These are phyloP conservation scores for Trichosporon sp. DNA, from an alignment of 1,284 basidiomycete species.

Conservation along the genomic window DNA sequence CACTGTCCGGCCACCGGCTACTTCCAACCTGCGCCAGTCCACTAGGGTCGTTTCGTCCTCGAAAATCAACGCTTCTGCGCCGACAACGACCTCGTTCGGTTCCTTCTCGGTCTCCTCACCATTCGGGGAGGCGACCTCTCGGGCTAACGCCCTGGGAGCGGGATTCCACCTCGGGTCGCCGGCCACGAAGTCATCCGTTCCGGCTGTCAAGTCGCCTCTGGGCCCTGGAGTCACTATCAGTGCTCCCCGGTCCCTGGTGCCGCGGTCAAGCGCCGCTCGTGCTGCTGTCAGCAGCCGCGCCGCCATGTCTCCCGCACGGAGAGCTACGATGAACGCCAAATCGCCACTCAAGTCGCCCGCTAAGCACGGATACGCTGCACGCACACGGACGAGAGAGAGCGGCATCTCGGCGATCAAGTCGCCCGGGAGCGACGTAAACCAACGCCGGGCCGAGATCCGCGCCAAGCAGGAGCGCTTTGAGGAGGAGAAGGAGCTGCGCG, in stretches of 20 bases:
- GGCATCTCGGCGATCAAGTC: constrained; percentile 27
- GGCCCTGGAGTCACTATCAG: constrained; percentile 14
- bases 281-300: background rate
- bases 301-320: constrained; percentile 8
- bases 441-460: constrained; percentile 42
- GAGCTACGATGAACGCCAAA: constrained; percentile 11
- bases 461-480: constrained; percentile 43
- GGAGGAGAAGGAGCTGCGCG: constrained; percentile 46
- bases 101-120: constrained; percentile 27
- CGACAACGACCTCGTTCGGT: background rate
- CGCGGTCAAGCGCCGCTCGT: constrained; percentile 1
- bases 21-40: constrained; percentile 2
- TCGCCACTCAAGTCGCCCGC: constrained; percentile 7
- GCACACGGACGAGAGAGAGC: constrained; percentile 6
- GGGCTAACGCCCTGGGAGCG: constrained; percentile 35
- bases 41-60: constrained; percentile 9
- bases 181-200: background rate
- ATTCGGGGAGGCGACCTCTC: constrained; percentile 43
- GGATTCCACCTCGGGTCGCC: constrained; percentile 31
- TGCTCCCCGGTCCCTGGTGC: background rate
- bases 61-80: background rate
- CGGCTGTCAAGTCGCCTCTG: constrained; percentile 21
- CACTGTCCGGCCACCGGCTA: constrained; percentile 43
- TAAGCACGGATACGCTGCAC: constrained; percentile 16
- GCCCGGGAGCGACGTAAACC: constrained; percentile 35